Base-by-base conservation (phyloP, 116 monocot genomes). In the Dioscorea cayenensis region DNA sequence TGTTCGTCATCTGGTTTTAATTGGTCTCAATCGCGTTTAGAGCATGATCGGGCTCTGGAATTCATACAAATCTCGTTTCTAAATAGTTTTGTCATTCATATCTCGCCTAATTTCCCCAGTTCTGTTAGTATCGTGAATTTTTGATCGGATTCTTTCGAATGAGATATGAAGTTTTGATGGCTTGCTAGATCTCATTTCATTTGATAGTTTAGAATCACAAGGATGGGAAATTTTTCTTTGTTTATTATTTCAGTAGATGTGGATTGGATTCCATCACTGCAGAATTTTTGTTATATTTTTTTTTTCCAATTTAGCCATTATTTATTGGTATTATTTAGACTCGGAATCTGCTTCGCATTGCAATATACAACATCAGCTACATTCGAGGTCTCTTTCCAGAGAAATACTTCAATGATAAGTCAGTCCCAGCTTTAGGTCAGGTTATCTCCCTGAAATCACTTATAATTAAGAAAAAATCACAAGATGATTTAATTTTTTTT, bases 351-450 rank as follows among this genome's bases (percentile, higher is more conserved):
- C 90, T 99, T 3, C 88, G 97, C 28, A 99, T 99, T 37, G 97
- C 97, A 3, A 91, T 99, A 52, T 99, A 90, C 72, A 99, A 99
- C 78, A 99, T 99, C 77, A 99, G 97, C 83, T 99, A 99, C 76
- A 99, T 99, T 55, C 83, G 97, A 71, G 93, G 97, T 61, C 88
- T 99, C 29, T 99, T 99, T 63, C 97, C 93, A 2, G 97, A 99
- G 78, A 90, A 91, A 16, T 93, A 99, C 83, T 99, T 99, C 83
- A 99, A 78, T 71, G 97, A 99, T 74, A 99, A 99, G 72, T 88
- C 88, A 9, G 94, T 99, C 75, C 90, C 97, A 0, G 97, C 97
- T 14, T 67, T 99, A 81, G 97, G 97, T 93, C 4, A 50, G 73
- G 5, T 52, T 9, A 59, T 67, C 55, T 49, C 62, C 43, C 20